Evolutionary conservation across 129 eudicot genomes (phyloP), one percentile per base, ranked within the genome.

Genomic region (Erigeron canadensis): DNA sequence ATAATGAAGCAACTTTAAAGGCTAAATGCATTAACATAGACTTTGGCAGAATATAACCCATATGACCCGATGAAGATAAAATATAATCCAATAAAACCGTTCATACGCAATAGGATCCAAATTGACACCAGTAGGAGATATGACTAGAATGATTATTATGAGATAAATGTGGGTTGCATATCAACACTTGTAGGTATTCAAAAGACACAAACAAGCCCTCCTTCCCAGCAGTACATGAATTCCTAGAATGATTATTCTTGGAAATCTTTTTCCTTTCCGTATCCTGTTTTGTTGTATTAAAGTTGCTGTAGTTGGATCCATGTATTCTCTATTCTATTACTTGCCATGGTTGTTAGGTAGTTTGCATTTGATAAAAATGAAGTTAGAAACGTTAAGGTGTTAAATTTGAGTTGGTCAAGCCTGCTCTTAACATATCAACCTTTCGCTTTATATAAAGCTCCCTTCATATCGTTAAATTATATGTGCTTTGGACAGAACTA

Each of bases 151-250:
- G 63, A 19, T 43, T 56, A 11, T 28, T 75, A 38, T 56, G 37
- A 69, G 45, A 77, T 61, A 46, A n/a, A 69, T 21, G 41, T 11
- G 16, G 72, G 15, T 67, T 75, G 61, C 80, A 7, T 77, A 60
- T 65, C 70, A 34, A 21, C 17, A 66, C 6, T 54, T 77, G 83
- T 81, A 86, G 88, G 86, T 67, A 70, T 73, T 42, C 82, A 63
- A 40, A 87, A 68, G 83, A 84, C 93, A 10, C 82, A 79, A 72
- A 89, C 84, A 59, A 87, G 75, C 80, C 93, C 98, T 47, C 96
- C 95, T 18, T 50, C 90, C 41, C 59, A 65, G 13, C 95, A 89
- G 42, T 87, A 72, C 85, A 94, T n/a, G n/a, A n/a, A n/a, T n/a
- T 67, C 82, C 5, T 82, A 74, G 45, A 60, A 63, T 28, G 13